phyloP scores from a whole-genome alignment of 225 moss, liverwort and hornwort species.

The Sphagnum contortum region DNA sequence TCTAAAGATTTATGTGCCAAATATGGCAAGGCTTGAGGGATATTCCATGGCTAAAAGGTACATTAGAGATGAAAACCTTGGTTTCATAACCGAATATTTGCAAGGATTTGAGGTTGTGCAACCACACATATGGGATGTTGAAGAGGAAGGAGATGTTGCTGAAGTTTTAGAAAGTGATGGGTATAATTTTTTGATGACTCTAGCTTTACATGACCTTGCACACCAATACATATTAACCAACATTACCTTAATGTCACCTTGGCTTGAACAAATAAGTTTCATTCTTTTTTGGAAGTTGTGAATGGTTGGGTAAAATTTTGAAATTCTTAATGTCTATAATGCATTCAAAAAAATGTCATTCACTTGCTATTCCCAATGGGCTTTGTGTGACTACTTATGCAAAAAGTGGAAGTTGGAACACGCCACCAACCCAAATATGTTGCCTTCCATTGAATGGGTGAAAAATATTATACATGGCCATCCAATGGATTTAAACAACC shows the following conservation, averaged over 20 bases:
- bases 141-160: not conserved
- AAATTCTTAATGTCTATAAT: no score
- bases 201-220: no score
- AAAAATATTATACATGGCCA: not conserved
- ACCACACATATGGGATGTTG: not conserved
- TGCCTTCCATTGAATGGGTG: not conserved
- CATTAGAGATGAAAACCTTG: not conserved
- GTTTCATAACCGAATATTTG: not conserved
- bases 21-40: not conserved
- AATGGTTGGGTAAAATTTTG: no score
- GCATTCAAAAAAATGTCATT: no score
- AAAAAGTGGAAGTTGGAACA: not conserved
- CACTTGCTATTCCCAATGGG: not conserved
- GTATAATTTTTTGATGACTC: not conserved
- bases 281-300: no score
- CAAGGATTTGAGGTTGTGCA: no score
- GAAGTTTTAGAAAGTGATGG: not conserved
- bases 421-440: not conserved
- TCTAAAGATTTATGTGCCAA: not conserved
- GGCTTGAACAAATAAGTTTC: no score
- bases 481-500: not conserved
- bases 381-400: not conserved
- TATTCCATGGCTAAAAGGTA: not conserved
- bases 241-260: not conserved
- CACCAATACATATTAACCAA: not conserved